Conservation (phyloP, 139 green algal species). For the Coelastrella sp. region DNA sequence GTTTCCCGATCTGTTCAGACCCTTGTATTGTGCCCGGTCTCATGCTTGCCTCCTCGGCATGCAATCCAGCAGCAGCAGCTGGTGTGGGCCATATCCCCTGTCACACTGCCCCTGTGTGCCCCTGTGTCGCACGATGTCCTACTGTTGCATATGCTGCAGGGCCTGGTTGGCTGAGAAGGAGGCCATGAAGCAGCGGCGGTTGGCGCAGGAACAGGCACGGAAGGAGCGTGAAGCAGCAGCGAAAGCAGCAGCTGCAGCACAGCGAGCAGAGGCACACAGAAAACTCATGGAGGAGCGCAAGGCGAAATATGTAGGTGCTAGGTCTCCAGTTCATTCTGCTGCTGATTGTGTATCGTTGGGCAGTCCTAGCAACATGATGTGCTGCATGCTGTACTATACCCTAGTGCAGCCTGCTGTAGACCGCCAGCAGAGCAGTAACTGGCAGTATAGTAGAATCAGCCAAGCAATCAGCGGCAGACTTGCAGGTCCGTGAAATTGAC, state of each 20-base stretch:
- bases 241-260: conserved; percentile 18
- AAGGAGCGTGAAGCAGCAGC: conserved; percentile 43
- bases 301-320: conserved; percentile 47
- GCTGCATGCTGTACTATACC: background rate
- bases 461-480: background rate
- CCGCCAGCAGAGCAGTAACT: background rate
- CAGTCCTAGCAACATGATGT: background rate
- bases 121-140: background rate
- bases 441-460: background rate
- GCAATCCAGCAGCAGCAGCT: too few relatives aligned
- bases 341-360: too few relatives aligned
- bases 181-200: conserved; percentile 15
- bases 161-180: conserved; percentile 49
- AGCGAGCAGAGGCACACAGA: conserved; percentile 26
- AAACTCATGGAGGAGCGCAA: conserved; percentile 44
- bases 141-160: background rate
- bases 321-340: background rate
- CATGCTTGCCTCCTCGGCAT: too few relatives aligned
- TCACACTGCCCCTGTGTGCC: too few relatives aligned
- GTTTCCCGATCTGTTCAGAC: too few relatives aligned
- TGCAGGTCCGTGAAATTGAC: background rate
- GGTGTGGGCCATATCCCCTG: too few relatives aligned
- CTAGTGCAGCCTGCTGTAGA: too few relatives aligned
- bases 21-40: too few relatives aligned
- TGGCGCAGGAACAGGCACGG: conserved; percentile 30